Conservation (phyloP, 768 basidiomycete genomes). For the Termitomyces sp. region DNA sequence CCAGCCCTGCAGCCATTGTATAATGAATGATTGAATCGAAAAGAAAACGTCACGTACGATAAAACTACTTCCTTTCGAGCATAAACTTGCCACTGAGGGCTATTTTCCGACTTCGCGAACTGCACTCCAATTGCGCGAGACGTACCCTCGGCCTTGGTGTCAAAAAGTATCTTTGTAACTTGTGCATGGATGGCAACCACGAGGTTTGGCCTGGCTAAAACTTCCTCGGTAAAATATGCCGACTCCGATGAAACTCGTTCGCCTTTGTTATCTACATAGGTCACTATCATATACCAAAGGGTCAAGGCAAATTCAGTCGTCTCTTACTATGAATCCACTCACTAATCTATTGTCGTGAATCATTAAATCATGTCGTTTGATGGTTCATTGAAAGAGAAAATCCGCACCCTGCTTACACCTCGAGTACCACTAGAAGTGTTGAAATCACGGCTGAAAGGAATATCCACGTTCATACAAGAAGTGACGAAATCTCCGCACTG, state of each 20-base stretch:
- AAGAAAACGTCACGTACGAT: constrained; percentile 26
- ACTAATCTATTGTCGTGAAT: constrained; percentile 22
- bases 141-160: constrained; percentile 17
- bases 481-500: constrained; percentile 41
- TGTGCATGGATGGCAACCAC: constrained; percentile 46
- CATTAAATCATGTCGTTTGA: not conserved
- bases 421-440: constrained; percentile 48
- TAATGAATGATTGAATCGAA: not conserved
- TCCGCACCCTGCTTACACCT: constrained; percentile 48
- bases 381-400: not conserved
- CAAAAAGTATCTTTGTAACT: constrained; percentile 51
- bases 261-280: constrained; percentile 48
- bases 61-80: constrained; percentile 55
- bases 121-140: constrained; percentile 54
- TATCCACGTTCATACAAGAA: constrained; percentile 43
- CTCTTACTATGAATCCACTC: constrained; percentile 1
- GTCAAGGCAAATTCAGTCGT: not conserved
- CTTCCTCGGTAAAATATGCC: constrained; percentile 57
- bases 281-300: constrained; percentile 37
- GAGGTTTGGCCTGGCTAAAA: constrained; percentile 56
- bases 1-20: constrained; percentile 39
- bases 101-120: constrained; percentile 32
- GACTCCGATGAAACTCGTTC: constrained; percentile 53
- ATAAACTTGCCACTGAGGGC: constrained; percentile 33
- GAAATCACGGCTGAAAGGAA: constrained; percentile 50